Conservation (phyloP, 2,329 filamentous ascomycete species). For the Penicillium sp. region DNA sequence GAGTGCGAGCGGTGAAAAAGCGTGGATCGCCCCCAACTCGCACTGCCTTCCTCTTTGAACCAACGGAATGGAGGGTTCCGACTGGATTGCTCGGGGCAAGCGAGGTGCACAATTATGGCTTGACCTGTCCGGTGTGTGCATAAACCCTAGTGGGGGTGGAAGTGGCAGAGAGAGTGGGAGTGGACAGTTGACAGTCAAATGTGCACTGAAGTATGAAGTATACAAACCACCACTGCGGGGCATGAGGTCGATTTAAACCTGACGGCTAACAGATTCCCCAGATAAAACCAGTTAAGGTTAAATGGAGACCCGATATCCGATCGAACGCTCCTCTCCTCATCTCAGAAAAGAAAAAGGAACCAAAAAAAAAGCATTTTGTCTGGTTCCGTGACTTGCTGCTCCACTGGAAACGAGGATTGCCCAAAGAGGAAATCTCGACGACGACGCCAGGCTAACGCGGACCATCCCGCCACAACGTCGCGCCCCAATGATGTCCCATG, state of each 20-base stretch:
- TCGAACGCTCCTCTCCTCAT: neutral
- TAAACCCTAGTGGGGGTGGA: no score
- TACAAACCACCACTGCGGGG: neutral
- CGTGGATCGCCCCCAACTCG: neutral
- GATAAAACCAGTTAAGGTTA: constrained; percentile 2
- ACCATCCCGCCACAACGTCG: neutral
- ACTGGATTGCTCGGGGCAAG: no score
- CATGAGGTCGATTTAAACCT: constrained; percentile 1
- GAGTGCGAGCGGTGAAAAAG: neutral
- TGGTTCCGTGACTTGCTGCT: constrained; percentile 1
- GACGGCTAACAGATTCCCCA: constrained; percentile 2
- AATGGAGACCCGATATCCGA: neutral
- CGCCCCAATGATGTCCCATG: neutral
- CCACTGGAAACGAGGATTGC: constrained; percentile 1
- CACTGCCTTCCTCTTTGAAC: neutral
- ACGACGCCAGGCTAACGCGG: neutral
- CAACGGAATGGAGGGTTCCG: neutral
- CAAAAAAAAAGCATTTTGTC: neutral
- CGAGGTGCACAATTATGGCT: neutral
- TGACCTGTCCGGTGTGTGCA: no score
- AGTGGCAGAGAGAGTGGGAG: neutral
- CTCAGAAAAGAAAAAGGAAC: neutral
- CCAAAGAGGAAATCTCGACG: constrained; percentile 2
- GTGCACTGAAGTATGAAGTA: neutral
- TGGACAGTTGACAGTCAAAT: neutral